Percentiles rank a stretch among this genome's conserved stretches.
phyloP scores from a whole-genome alignment of 176 grass and related monocot genomes.

The Bolboschoenus planiculmis region DNA sequence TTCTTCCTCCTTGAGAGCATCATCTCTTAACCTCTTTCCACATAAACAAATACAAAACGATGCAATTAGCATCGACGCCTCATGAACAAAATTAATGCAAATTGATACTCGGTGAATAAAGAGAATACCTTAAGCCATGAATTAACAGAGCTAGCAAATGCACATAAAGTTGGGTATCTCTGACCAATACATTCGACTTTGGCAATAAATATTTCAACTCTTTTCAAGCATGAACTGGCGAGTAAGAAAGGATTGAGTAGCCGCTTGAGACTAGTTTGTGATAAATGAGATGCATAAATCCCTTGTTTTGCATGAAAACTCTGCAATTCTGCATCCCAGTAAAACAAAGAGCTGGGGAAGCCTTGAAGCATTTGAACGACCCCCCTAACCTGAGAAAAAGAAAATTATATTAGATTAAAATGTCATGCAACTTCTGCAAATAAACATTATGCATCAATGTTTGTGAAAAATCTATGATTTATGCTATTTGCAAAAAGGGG shows the following conservation, averaged over 20 bases:
- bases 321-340: conserved; percentile 39
- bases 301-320: conserved; percentile 45
- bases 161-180: conserved; percentile 46
- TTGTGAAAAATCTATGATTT: background rate
- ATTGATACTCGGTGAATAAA: conserved; percentile 9
- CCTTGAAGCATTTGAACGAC: conserved; percentile 81
- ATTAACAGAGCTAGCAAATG: conserved; percentile 58
- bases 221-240: conserved; percentile 66
- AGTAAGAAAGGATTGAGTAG: conserved; percentile 55
- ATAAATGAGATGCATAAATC: conserved; percentile 48
- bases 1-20: conserved; percentile 79
- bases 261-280: conserved; percentile 41
- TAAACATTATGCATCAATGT: background rate
- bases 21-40: conserved; percentile 55
- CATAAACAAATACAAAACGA: conserved; percentile 25
- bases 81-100: background rate
- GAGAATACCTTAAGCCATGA: conserved; percentile 71
- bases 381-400: conserved; percentile 43
- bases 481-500: background rate
- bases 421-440: background rate
- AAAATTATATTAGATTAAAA: background rate
- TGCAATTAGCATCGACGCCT: background rate
- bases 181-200: conserved; percentile 26
- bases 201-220: conserved; percentile 59
- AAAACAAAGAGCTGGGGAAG: conserved; percentile 45